These are phyloP conservation scores for Phytophthora citricola DNA, from an alignment of 352 stramenopile species.

Conservation along the genomic window DNA sequence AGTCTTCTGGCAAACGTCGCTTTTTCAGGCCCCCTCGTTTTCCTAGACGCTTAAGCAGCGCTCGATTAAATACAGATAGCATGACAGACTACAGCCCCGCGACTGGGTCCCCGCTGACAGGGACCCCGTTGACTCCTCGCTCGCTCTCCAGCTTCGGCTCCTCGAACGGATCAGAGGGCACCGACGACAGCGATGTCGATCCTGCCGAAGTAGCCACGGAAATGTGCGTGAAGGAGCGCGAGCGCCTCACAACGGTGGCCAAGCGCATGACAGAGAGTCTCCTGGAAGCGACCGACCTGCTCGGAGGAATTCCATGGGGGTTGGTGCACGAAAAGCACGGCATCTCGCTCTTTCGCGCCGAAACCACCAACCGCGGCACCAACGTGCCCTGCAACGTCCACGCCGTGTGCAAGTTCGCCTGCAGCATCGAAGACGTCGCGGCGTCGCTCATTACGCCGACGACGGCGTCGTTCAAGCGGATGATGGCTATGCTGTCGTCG, in stretches of 20 bases:
- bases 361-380: conserved; percentile 49
- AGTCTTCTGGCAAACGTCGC: conserved; percentile 9
- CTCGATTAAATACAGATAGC: conserved; percentile 5
- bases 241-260: conserved; percentile 72
- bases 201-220: conserved; percentile 7
- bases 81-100: conserved; percentile 35
- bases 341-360: conserved; percentile 83
- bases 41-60: conserved; percentile 8
- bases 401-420: conserved; percentile 82
- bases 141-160: conserved; percentile 30
- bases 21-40: neutral
- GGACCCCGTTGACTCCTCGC: conserved; percentile 24
- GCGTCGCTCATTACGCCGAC: conserved; percentile 83
- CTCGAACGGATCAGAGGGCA: conserved; percentile 29
- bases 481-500: conserved; percentile 86
- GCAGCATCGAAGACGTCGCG: conserved; percentile 83
- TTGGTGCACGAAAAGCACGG: conserved; percentile 86
- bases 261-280: conserved; percentile 87
- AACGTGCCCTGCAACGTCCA: conserved; percentile 88
- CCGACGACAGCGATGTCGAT: conserved; percentile 23
- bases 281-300: conserved; percentile 75
- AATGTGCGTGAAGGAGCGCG: conserved; percentile 65
- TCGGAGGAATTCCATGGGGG: conserved; percentile 73
- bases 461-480: conserved; percentile 83
- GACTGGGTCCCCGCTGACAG: conserved; percentile 15